Evolutionary conservation across 192 early-diverging fungal genomes (phyloP).

Genomic region (Paraglomus occultum): DNA sequence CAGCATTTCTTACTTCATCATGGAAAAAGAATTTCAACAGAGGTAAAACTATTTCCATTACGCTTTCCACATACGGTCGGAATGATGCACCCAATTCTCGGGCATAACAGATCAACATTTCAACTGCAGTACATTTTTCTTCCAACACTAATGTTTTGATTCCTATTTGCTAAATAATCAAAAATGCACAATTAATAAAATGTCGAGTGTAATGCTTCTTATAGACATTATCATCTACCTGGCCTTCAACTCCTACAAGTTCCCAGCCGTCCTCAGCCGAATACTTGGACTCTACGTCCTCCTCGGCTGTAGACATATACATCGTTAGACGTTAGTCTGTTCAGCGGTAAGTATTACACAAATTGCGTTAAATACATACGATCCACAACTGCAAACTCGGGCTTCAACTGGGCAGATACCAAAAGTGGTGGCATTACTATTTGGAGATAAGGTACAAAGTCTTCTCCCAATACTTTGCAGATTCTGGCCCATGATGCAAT

Average conservation of each 20-base stretch:
- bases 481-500: conserved; percentile 95
- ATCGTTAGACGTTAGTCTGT: too few species aligned
- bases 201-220: not conserved
- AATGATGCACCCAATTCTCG: conserved; percentile 89
- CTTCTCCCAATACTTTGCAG: conserved; percentile 90
- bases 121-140: conserved; percentile 97
- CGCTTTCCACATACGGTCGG: conserved; percentile 75
- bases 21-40: conserved; percentile 97
- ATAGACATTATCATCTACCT: conserved; percentile 31
- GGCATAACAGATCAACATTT: conserved; percentile 96
- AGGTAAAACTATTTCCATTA: conserved; percentile 85
- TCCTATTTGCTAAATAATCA: conserved; percentile 64
- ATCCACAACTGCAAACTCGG: conserved; percentile 89
- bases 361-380: conserved; percentile 39
- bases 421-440: conserved; percentile 94
- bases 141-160: conserved; percentile 95
- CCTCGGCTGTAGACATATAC: conserved; percentile 47
- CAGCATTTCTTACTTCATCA: conserved; percentile 91
- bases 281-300: conserved; percentile 79
- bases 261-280: conserved; percentile 98
- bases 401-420: conserved; percentile 80
- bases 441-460: conserved; percentile 91
- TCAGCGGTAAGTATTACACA: too few species aligned
- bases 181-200: not conserved
- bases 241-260: conserved; percentile 87